Evolutionary conservation across 2,329 filamentous ascomycete genomes (phyloP).

Genomic region (Hypomyces perniciosus): DNA sequence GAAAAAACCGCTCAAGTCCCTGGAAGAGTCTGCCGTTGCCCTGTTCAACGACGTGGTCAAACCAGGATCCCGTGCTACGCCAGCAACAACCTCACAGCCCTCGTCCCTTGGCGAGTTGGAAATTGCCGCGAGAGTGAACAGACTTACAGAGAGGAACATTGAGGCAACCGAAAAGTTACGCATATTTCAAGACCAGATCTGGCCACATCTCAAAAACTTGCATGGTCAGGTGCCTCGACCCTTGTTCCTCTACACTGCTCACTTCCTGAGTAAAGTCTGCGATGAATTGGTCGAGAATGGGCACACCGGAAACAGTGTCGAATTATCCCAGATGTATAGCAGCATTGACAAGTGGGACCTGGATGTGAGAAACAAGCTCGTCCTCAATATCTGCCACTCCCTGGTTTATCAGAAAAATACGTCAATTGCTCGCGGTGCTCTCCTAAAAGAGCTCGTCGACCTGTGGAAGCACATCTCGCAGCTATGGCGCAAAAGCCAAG

Average conservation of each 20-base stretch:
- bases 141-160: conserved; percentile 17
- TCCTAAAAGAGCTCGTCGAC: conserved; percentile 26
- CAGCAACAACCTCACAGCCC: neutral
- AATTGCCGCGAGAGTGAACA: conserved; percentile 25
- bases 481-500: conserved; percentile 25
- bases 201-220: conserved; percentile 24
- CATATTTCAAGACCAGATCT: conserved; percentile 24
- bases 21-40: conserved; percentile 23
- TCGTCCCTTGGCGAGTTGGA: conserved; percentile 22
- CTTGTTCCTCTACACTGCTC: conserved; percentile 19
- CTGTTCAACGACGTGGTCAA: conserved; percentile 33
- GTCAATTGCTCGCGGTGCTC: conserved; percentile 10
- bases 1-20: conserved; percentile 5
- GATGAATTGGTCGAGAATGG: conserved; percentile 17
- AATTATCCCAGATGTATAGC: conserved; percentile 22
- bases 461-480: conserved; percentile 34
- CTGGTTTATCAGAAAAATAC: conserved; percentile 16
- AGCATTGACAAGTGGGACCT: conserved; percentile 24
- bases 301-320: conserved; percentile 14
- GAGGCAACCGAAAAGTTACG: conserved; percentile 17
- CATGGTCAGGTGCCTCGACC: conserved; percentile 24
- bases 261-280: conserved; percentile 18
- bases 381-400: conserved; percentile 27
- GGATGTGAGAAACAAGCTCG: conserved; percentile 24
- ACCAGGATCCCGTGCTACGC: conserved; percentile 5